phyloP scores from a whole-genome alignment of 768 basidiomycete species.

The Filobasidium floriforme region DNA sequence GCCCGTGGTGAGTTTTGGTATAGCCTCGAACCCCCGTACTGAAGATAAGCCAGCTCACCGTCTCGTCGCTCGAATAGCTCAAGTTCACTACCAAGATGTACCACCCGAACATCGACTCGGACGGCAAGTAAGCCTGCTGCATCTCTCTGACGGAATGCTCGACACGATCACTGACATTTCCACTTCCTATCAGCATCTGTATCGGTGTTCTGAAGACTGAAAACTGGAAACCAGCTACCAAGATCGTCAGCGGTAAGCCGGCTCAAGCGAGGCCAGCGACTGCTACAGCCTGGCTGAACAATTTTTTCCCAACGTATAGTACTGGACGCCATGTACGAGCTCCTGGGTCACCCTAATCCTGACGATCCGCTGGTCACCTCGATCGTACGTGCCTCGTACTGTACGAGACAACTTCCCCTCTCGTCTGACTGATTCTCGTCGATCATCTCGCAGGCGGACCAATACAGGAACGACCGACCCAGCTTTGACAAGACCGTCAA shows the following conservation, averaged over 20 bases:
- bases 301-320: slow-evolving; percentile 27
- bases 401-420: not conserved
- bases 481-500: slow-evolving; percentile 35
- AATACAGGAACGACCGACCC: slow-evolving; percentile 35
- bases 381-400: slow-evolving; percentile 31
- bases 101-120: slow-evolving; percentile 46
- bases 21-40: not conserved
- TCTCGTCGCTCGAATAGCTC: slow-evolving; percentile 27
- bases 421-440: not conserved
- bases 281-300: not conserved
- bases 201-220: slow-evolving; percentile 46
- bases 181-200: slow-evolving; percentile 35
- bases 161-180: too few relatives aligned
- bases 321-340: slow-evolving; percentile 40
- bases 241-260: slow-evolving; percentile 39
- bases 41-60: not conserved
- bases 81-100: slow-evolving; percentile 45
- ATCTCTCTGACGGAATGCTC: not conserved
- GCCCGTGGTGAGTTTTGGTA: slow-evolving; percentile 32
- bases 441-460: slow-evolving; percentile 30
- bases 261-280: not conserved
- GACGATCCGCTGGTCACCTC: slow-evolving; percentile 46
- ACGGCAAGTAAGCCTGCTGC: slow-evolving; percentile 41
- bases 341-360: slow-evolving; percentile 43
- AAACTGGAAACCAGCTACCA: slow-evolving; percentile 46